Conservation (phyloP, 768 basidiomycete genomes). For the Candolleomyces efflorescens region DNA sequence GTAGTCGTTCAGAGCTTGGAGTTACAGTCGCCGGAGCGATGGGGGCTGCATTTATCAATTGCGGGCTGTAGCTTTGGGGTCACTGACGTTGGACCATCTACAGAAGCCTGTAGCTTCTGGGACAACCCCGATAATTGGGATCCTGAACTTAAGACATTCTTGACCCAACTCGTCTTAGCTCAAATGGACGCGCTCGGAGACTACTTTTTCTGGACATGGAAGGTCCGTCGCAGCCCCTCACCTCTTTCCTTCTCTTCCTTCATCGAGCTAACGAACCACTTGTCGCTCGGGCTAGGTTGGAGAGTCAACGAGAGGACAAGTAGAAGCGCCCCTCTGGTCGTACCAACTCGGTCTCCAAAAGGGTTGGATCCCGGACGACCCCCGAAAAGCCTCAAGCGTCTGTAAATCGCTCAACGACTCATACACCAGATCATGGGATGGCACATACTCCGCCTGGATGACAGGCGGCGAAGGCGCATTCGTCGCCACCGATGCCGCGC, state of each 20-base stretch:
- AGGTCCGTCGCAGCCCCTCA: slow-evolving; percentile 9
- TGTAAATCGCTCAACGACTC: slow-evolving; percentile 47
- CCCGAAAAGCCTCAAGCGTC: slow-evolving; percentile 50
- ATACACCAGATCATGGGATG: slow-evolving; percentile 23
- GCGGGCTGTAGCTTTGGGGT: slow-evolving; percentile 43
- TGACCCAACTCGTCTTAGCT: slow-evolving; percentile 24
- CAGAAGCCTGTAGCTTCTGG: slow-evolving; percentile 61
- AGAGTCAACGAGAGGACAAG: slow-evolving; percentile 38
- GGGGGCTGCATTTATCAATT: slow-evolving; percentile 60
- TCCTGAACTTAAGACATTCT: neutral
- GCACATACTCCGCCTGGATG: slow-evolving; percentile 47
- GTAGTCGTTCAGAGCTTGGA: slow-evolving; percentile 53
- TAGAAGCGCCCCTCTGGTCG: slow-evolving; percentile 31
- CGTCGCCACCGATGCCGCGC: slow-evolving; percentile 22
- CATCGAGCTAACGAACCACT: no score
- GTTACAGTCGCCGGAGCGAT: slow-evolving; percentile 75
- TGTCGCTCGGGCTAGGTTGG: slow-evolving; percentile 10
- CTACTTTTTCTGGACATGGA: slow-evolving; percentile 36
- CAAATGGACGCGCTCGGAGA: slow-evolving; percentile 27
- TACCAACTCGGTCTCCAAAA: slow-evolving; percentile 42
- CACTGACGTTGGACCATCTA: slow-evolving; percentile 39
- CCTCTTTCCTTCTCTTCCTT: neutral
- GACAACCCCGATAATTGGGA: neutral
- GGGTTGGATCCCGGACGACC: slow-evolving; percentile 73
- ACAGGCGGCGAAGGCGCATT: slow-evolving; percentile 49